Conservation (phyloP, 2,329 filamentous ascomycete species). For the Trichoderma afroharzianum region DNA sequence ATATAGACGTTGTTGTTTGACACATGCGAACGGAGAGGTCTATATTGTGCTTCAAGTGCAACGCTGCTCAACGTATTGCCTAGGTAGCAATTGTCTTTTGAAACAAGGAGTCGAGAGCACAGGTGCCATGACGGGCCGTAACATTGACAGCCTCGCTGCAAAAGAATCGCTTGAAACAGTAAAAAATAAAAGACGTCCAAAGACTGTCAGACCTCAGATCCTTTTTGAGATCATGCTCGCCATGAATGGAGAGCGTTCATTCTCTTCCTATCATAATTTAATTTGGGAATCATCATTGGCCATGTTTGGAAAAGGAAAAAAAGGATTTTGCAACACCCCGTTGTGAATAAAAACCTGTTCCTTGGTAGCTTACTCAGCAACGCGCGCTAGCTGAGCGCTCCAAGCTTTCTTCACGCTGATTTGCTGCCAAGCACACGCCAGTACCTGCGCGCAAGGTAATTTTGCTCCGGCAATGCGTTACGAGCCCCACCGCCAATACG, state of each 20-base stretch:
- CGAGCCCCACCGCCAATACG: not conserved
- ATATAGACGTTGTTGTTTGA: not conserved
- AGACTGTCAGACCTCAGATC: constrained; percentile 55
- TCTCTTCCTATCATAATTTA: constrained; percentile 66
- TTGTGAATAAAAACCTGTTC: constrained; percentile 22
- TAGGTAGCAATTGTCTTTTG: not conserved
- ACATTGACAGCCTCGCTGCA: not conserved
- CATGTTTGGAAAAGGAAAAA: constrained; percentile 33
- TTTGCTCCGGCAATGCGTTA: not conserved
- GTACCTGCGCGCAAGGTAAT: not conserved
- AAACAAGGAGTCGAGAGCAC: not conserved
- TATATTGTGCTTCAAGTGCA: not conserved
- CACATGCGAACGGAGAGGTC: not conserved
- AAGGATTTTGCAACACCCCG: not conserved
- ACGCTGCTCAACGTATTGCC: too few relatives aligned
- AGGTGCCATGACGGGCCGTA: not conserved
- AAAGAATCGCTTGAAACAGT: not conserved
- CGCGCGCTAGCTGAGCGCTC: not conserved
- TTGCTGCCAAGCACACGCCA: not conserved
- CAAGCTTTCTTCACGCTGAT: not conserved
- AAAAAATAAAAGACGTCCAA: not conserved
- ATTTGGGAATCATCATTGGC: constrained; percentile 60
- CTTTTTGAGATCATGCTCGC: constrained; percentile 60
- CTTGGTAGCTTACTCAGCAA: constrained; percentile 28
- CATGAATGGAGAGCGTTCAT: constrained; percentile 50